phyloP scores from a whole-genome alignment of 2,329 filamentous ascomycete genomes.

The Colletotrichum magnum region DNA sequence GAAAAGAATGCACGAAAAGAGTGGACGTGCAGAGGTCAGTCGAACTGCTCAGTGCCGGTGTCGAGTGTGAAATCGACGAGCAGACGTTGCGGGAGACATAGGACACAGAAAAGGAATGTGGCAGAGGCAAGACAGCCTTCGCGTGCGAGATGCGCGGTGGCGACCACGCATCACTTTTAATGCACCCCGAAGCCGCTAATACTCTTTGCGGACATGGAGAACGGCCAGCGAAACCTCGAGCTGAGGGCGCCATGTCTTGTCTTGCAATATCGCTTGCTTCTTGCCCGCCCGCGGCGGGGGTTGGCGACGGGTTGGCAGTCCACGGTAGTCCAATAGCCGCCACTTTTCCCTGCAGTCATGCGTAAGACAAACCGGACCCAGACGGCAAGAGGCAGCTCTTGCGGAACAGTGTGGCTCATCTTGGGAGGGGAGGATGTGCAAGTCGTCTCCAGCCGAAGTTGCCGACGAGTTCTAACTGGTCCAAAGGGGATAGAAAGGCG shows the following conservation, averaged over 20 bases:
- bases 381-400: background rate
- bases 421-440: background rate
- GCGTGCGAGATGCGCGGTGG: too few species aligned
- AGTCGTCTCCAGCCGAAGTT: background rate
- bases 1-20: background rate
- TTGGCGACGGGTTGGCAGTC: background rate
- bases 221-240: background rate
- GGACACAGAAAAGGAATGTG: too few species aligned
- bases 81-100: too few species aligned
- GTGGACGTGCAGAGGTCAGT: background rate
- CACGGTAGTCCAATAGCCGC: conserved; percentile 1
- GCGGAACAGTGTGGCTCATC: background rate
- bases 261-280: background rate
- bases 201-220: background rate
- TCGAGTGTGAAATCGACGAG: too few species aligned
- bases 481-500: background rate
- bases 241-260: background rate
- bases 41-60: background rate
- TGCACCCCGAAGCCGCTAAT: background rate
- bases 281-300: background rate
- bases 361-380: conserved; percentile 6
- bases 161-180: background rate
- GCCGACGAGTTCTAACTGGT: background rate
- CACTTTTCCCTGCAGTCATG: conserved; percentile 10
- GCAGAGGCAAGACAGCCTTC: too few species aligned